Evolutionary conservation across 1,284 basidiomycete species (phyloP), one percentile per base, ranked within the genome.

Genomic region (Cryptococcus maquisensis): DNA sequence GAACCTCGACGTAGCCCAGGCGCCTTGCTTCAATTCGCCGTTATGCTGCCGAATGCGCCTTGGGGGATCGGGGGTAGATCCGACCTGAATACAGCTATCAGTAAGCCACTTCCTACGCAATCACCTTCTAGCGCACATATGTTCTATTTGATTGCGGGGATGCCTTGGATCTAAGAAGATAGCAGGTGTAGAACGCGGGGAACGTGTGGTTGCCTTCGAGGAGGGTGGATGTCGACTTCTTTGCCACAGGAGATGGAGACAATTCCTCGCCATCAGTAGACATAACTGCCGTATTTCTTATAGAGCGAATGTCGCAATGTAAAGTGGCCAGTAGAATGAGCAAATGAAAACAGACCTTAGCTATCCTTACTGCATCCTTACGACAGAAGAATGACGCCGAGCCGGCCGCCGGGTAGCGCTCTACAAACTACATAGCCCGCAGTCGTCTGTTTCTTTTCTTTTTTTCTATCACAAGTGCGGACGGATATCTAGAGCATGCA

Each of bases 181-280:
- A 95, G 74, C 90, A 94, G 1, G 88, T 88, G 69, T 95, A 95
- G 72, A 94, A 90, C 0, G 82, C 73, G 1, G 90, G 88, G 59
- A 87, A 84, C 2, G 76, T 71, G 67, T 89, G 87, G 32, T 81
- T 79, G 10, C 75, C 68, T 36, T 78, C 64, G 18, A 76, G 62
- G n/a, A 80, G 55, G 3, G 77, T 74, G 12, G 77, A 77, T n/a
- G 55, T 64, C 6, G 68, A 62, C 47, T 61, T 65, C 28, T 38
- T 48, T 23, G 40, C n/a, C 23, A 20, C 16, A 7, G 28, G 10
- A 5, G 40, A 42, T 18, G 40, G n/a, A 18, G 18, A 10, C 10
- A 18, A 18, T 18, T 5, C 20, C 15, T 26, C 44, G 23, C 8
- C 12, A 15, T 46, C 44, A 32, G 28, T 32, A 6, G 28, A 32